These are phyloP conservation scores for Sechiopsis laciniata DNA, from an alignment of 306 rosid species.

Conservation along the genomic window DNA sequence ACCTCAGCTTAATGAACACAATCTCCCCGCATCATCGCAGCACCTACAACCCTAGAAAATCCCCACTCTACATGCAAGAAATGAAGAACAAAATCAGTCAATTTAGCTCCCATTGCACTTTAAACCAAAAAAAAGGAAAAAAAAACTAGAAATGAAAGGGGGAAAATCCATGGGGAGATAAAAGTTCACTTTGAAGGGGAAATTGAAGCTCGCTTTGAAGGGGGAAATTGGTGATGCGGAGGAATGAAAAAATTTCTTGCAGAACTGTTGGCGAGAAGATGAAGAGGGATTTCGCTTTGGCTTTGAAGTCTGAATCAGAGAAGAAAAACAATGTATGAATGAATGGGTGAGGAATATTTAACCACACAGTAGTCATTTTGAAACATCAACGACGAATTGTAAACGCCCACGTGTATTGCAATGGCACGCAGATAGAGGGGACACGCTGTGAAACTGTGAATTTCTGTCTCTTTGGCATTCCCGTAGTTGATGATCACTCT, in stretches of 20 bases:
- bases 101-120: background rate
- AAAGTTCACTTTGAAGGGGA: background rate
- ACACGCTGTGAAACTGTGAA: background rate
- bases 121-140: slow-evolving; percentile 17
- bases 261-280: background rate
- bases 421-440: background rate
- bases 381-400: background rate
- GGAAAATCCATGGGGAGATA: background rate
- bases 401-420: background rate
- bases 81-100: slow-evolving; percentile 27
- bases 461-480: background rate
- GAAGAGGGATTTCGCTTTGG: background rate
- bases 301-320: background rate
- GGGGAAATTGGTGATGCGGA: background rate
- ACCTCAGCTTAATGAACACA: slow-evolving; percentile 32
- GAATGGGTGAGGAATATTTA: background rate
- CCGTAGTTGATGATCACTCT: background rate
- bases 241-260: background rate
- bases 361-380: background rate
- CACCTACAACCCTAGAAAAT: slow-evolving; percentile 33
- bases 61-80: slow-evolving; percentile 32
- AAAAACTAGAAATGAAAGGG: background rate
- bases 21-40: slow-evolving; percentile 6
- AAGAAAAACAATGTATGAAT: background rate
- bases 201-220: background rate